These are phyloP conservation scores for Exidia glandulosa DNA, from an alignment of 768 basidiomycete species.

Conservation along the genomic window DNA sequence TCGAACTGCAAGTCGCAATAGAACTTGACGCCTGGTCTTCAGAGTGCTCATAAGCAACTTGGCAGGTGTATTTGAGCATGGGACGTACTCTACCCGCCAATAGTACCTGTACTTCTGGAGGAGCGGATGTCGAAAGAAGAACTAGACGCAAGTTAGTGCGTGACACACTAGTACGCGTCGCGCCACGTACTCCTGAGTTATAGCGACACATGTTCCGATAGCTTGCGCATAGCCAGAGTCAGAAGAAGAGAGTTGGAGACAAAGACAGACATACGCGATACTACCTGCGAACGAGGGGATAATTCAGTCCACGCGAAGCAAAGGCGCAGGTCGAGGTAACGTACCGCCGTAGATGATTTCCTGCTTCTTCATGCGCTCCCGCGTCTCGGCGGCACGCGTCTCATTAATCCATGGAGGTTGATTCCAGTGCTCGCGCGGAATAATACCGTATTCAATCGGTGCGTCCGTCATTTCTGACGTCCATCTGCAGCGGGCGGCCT, in stretches of 20 bases:
- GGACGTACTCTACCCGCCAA: slow-evolving; percentile 77
- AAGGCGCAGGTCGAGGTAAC: not conserved
- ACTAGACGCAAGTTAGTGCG: slow-evolving; percentile 27
- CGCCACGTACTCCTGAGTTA: slow-evolving; percentile 72
- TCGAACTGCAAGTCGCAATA: slow-evolving; percentile 71
- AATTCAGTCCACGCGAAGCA: slow-evolving; percentile 4
- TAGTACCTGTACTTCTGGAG: slow-evolving; percentile 73
- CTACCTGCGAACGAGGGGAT: slow-evolving; percentile 37
- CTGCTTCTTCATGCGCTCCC: slow-evolving; percentile 51
- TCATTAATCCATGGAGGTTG: slow-evolving; percentile 79
- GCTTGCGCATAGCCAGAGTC: slow-evolving; percentile 6
- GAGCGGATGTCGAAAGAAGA: slow-evolving; percentile 75
- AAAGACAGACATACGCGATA: slow-evolving; percentile 62
- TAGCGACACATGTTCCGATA: slow-evolving; percentile 96
- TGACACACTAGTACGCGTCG: not conserved
- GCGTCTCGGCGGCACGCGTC: slow-evolving; percentile 40
- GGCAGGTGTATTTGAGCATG: not conserved
- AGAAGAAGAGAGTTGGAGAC: not conserved
- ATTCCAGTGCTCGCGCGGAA: slow-evolving; percentile 30
- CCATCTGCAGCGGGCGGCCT: slow-evolving; percentile 12
- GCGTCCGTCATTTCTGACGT: slow-evolving; percentile 37
- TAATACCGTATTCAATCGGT: slow-evolving; percentile 29
- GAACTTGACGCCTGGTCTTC: slow-evolving; percentile 68
- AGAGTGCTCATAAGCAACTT: slow-evolving; percentile 1
- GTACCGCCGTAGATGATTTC: slow-evolving; percentile 45